phyloP scores from a whole-genome alignment of 768 basidiomycete genomes.

The Rhizopogon rudus region DNA sequence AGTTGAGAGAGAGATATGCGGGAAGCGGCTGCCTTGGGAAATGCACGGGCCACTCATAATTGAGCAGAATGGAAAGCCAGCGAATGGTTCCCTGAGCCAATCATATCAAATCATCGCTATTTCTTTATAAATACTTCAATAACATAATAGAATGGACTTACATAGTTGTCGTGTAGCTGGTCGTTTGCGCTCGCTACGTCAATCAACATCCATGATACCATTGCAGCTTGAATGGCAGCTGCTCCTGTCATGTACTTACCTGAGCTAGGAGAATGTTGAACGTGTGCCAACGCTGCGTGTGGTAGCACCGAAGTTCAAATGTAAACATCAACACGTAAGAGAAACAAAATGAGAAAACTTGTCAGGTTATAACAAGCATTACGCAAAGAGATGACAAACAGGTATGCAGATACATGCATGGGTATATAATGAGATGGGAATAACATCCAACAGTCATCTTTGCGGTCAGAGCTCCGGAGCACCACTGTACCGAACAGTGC shows the following conservation, averaged over 20 bases:
- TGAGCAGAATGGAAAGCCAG: conserved; percentile 10
- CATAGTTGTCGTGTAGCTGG: neutral
- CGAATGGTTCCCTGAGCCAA: neutral
- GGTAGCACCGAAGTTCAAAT: neutral
- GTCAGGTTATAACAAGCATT: neutral
- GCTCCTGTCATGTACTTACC: too few relatives aligned
- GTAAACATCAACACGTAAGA: neutral
- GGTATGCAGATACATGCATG: neutral
- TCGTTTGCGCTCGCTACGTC: neutral
- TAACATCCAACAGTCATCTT: neutral
- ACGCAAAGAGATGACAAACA: neutral
- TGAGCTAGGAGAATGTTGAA: too few relatives aligned
- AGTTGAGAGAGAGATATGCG: conserved; percentile 49
- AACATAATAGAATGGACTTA: neutral
- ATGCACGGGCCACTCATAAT: conserved; percentile 38
- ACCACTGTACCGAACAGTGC: conserved; percentile 14
- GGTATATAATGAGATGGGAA: too few relatives aligned
- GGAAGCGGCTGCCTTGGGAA: conserved; percentile 38
- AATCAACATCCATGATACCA: neutral
- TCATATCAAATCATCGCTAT: neutral
- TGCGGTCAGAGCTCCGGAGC: conserved; percentile 17
- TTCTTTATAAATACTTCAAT: neutral
- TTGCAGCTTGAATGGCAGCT: too few relatives aligned
- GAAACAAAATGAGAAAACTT: neutral
- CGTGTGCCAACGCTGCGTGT: too few relatives aligned